Evolutionary conservation across 805 yeast species (phyloP), one percentile per base, ranked within the genome.

Genomic region (Wickerhamiella allomyrinae): DNA sequence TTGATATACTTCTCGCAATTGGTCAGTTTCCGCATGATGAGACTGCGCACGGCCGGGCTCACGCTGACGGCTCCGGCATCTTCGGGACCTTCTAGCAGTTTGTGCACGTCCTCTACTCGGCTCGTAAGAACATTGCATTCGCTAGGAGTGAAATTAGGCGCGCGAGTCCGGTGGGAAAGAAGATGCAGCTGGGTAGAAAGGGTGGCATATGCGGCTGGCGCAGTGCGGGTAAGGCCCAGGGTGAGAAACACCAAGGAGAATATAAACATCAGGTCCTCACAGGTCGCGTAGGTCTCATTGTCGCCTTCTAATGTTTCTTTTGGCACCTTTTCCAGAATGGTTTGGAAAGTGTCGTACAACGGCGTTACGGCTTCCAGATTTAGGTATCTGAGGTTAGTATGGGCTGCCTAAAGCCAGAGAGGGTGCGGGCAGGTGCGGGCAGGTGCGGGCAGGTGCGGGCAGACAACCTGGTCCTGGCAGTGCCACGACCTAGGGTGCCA

Each of bases 151-250:
- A 77, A 89, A 17, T 83, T 84, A 42, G 76, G 77, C 39, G 83
- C 74, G 57, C 83, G 95, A 49, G 75, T 73, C 47, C 89, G 65
- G 61, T 89, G 97, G 49, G 76, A 82, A 50, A 91, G 67, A 44
- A 91, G 65, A 51, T 91, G 76, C 61, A 79, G 79, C 17, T 91
- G 94, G 0, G 97, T 85, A 34, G 86, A 70, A 34, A 89, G 64
- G 3, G 94, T 82, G 5, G 94, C 89, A 61, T 82, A 91, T 1
- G 95, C 83, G 4, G 96, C 95, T 1, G 97, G 95, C 1, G 95
- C 94, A 27, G 85, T 73, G 51, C 85, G 79, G 37, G 81, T 80
- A 52, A 85, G 67, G 2, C 99, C 99, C 45, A 93, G 91, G 2
- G 97, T 84, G 55, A 89, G 74, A 60, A 87, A 84, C 50, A 91